Percentiles rank a stretch among this genome's conserved stretches.
Conservation (phyloP, 2,329 filamentous ascomycete genomes). For the Xylaria digitata region DNA sequence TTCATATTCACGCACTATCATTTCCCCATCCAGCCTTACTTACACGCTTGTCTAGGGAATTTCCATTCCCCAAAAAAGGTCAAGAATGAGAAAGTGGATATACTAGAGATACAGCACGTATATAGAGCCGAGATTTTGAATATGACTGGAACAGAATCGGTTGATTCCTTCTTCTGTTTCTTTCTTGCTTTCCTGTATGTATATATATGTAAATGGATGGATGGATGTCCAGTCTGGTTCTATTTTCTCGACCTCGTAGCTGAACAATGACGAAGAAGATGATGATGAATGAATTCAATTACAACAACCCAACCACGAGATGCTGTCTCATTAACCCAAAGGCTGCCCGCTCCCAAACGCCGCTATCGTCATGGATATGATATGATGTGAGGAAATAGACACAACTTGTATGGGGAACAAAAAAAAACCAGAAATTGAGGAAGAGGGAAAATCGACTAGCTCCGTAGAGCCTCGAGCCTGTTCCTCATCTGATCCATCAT, state of each 20-base stretch:
- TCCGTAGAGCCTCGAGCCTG: slow-evolving; percentile 89
- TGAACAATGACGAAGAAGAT: slow-evolving; percentile 19
- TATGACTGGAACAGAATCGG: too few species aligned
- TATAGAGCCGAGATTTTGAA: slow-evolving; percentile 3
- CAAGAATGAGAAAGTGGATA: slow-evolving; percentile 7
- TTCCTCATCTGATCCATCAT: slow-evolving; percentile 96
- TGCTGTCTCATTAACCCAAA: slow-evolving; percentile 35
- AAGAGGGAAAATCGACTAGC: slow-evolving; percentile 58
- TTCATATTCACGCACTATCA: too few species aligned
- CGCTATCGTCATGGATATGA: slow-evolving; percentile 29
- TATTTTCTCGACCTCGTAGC: slow-evolving; percentile 20
- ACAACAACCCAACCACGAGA: slow-evolving; percentile 24
- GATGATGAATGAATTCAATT: slow-evolving; percentile 13
- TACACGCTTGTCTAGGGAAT: too few species aligned
- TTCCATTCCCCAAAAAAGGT: neutral
- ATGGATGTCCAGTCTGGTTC: slow-evolving; percentile 26
- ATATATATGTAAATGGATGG: neutral
- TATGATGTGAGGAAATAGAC: slow-evolving; percentile 8
- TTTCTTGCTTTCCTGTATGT: too few species aligned
- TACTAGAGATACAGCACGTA: neutral
- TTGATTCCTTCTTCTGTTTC: too few species aligned
- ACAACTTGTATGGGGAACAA: slow-evolving; percentile 9
- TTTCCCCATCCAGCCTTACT: too few species aligned
- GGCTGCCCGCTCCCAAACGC: slow-evolving; percentile 39
- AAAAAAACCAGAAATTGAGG: neutral